Conservation (phyloP, 1,284 basidiomycete species). For the Rhodotorula sp. region DNA sequence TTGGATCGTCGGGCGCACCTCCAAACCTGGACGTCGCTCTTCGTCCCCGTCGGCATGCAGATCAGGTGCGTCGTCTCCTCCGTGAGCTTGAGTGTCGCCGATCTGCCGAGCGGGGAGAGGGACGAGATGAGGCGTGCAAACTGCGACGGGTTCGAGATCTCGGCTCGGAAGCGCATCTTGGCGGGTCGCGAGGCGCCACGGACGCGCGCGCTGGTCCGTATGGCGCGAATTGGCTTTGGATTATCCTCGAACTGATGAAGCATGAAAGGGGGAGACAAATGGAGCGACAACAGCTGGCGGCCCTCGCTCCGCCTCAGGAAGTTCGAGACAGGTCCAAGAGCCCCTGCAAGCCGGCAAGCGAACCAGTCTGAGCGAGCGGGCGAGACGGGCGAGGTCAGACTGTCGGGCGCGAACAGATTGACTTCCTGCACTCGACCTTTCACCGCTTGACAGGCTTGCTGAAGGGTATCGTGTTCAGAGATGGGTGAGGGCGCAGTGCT, state of each 20-base stretch:
- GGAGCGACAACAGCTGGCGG: no score
- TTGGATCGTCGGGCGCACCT: conserved; percentile 41
- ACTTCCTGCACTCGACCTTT: no score
- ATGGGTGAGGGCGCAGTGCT: background rate
- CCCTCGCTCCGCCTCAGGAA: background rate
- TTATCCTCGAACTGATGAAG: background rate
- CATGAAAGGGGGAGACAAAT: background rate
- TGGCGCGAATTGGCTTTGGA: no score
- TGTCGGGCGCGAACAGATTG: no score
- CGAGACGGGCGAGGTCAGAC: no score
- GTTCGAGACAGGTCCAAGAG: background rate
- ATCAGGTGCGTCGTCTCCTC: conserved; percentile 47
- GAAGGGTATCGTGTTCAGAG: background rate
- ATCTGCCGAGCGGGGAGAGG: conserved; percentile 41
- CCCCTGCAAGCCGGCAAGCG: background rate
- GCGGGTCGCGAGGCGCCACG: no score
- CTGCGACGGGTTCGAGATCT: conserved; percentile 43
- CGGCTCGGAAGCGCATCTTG: conserved; percentile 46
- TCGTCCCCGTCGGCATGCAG: conserved; percentile 43
- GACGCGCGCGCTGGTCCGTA: no score
- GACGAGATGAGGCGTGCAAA: conserved; percentile 44
- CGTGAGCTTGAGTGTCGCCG: conserved; percentile 47
- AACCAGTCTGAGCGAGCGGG: background rate
- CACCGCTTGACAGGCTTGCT: background rate
- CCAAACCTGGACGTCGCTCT: conserved; percentile 47